A percentile compares a stretch with the other conserved stretches of the same genome.
phyloP scores from a whole-genome alignment of 139 green algal species.

The Tetradesmus obliquus region DNA sequence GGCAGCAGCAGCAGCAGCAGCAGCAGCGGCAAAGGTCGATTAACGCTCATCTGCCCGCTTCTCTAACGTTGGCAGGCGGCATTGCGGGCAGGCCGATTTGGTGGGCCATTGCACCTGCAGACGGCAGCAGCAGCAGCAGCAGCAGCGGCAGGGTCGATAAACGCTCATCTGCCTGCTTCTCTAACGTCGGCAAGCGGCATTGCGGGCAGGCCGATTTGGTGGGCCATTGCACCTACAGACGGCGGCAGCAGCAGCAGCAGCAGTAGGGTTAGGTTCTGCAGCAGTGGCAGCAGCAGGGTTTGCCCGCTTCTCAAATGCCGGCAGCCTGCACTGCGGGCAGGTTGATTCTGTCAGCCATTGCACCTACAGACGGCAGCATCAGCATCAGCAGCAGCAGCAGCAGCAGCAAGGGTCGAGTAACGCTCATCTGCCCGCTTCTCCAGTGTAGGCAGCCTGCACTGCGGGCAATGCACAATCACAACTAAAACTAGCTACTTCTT shows the following conservation, averaged over 20 bases:
- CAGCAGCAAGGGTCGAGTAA: too few species aligned
- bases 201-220: background rate
- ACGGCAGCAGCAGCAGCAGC: conserved; percentile 8
- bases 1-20: background rate
- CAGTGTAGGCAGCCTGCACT: conserved; percentile 9
- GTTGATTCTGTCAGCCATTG: conserved; percentile 1
- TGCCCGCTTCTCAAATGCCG: background rate
- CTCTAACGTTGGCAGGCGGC: background rate
- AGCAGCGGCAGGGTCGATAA: background rate
- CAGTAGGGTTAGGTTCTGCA: background rate
- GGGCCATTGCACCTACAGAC: conserved; percentile 50
- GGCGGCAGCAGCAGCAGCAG: background rate
- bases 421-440: background rate
- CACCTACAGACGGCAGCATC: conserved; percentile 45
- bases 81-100: conserved; percentile 9
- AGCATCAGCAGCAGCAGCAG: background rate
- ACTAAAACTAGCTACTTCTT: too few species aligned
- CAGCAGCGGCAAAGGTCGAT: background rate
- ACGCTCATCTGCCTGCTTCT: conserved; percentile 16
- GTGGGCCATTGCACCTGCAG: conserved; percentile 52
- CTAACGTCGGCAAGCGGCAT: background rate
- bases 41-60: conserved; percentile 4
- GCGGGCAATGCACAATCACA: background rate
- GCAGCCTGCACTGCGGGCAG: conserved; percentile 21
- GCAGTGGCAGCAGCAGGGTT: background rate